Evolutionary conservation across 2,329 filamentous ascomycete species (phyloP).

Genomic region (Aspergillus chevalieri): DNA sequence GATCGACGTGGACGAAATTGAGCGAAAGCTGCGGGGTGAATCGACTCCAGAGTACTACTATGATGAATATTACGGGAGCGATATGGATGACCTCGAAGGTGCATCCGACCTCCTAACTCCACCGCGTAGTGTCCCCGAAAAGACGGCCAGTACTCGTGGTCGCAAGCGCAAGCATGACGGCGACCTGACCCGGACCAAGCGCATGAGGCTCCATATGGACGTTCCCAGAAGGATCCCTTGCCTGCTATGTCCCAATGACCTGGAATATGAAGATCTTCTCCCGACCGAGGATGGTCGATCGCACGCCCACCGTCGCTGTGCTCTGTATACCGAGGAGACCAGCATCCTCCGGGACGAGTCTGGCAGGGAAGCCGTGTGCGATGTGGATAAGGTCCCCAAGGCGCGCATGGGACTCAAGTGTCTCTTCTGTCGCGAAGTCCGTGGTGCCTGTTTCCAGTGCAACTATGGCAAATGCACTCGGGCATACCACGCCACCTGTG

Average conservation of each 20-base stretch:
- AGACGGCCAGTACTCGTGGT: constrained; percentile 50
- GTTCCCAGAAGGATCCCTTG: constrained; percentile 71
- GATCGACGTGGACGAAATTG: constrained; percentile 94
- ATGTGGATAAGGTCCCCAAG: constrained; percentile 75
- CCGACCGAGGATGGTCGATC: constrained; percentile 80
- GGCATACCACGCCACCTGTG: constrained; percentile 92
- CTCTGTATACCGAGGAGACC: constrained; percentile 85
- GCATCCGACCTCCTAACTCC: constrained; percentile 70
- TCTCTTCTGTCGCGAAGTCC: constrained; percentile 87
- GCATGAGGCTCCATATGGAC: constrained; percentile 68
- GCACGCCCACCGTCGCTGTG: constrained; percentile 76
- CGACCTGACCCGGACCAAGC: constrained; percentile 62
- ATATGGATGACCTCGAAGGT: constrained; percentile 57
- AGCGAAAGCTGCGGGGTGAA: constrained; percentile 87
- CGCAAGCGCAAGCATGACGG: constrained; percentile 64
- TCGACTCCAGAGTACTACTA: constrained; percentile 51
- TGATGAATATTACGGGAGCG: constrained; percentile 50
- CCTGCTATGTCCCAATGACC: constrained; percentile 85
- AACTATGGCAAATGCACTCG: constrained; percentile 89
- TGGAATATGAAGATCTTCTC: constrained; percentile 73
- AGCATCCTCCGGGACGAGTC: constrained; percentile 67
- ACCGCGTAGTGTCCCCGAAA: constrained; percentile 66
- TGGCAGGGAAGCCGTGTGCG: constrained; percentile 67
- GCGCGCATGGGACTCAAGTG: constrained; percentile 88
- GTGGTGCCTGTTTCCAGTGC: constrained; percentile 95